Conservation (phyloP, 2,329 filamentous ascomycete species). For the Monosporascus sp. region DNA sequence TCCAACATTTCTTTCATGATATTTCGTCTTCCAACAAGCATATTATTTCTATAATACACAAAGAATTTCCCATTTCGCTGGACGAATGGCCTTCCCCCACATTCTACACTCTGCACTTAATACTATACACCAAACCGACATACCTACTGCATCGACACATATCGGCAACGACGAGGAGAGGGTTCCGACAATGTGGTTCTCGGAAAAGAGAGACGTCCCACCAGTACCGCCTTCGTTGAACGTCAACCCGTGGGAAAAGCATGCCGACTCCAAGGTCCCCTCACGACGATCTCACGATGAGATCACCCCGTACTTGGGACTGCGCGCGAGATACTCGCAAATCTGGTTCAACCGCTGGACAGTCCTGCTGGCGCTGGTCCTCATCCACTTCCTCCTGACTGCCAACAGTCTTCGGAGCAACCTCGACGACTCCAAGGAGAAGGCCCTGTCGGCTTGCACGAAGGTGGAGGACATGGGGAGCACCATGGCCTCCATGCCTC, state of each 20-base stretch:
- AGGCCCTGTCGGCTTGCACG: slow-evolving; percentile 85
- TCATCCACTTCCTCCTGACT: slow-evolving; percentile 75
- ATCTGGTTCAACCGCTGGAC: slow-evolving; percentile 99
- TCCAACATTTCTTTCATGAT: slow-evolving; percentile 2
- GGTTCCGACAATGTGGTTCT: slow-evolving; percentile 18
- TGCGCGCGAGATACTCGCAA: slow-evolving; percentile 85
- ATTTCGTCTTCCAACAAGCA: not conserved
- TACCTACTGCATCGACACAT: not conserved
- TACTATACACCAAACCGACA: slow-evolving; percentile 1
- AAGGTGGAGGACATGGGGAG: slow-evolving; percentile 91
- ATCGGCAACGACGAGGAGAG: slow-evolving; percentile 3
- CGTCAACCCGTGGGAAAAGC: slow-evolving; percentile 27
- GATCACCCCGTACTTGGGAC: slow-evolving; percentile 84
- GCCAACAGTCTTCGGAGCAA: slow-evolving; percentile 68
- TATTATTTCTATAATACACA: not conserved
- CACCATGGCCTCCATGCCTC: slow-evolving; percentile 95
- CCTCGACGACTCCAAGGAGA: slow-evolving; percentile 67
- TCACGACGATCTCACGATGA: slow-evolving; percentile 59
- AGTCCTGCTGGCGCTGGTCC: slow-evolving; percentile 77
- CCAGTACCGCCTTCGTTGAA: slow-evolving; percentile 27
- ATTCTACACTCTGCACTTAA: slow-evolving; percentile 1
- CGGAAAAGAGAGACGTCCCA: slow-evolving; percentile 22
- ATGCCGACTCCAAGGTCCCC: slow-evolving; percentile 16
- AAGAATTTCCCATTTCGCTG: not conserved
- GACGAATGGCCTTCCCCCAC: not conserved